Conservation (phyloP, 345 rosid genomes). For the Eucalyptus marginata region DNA sequence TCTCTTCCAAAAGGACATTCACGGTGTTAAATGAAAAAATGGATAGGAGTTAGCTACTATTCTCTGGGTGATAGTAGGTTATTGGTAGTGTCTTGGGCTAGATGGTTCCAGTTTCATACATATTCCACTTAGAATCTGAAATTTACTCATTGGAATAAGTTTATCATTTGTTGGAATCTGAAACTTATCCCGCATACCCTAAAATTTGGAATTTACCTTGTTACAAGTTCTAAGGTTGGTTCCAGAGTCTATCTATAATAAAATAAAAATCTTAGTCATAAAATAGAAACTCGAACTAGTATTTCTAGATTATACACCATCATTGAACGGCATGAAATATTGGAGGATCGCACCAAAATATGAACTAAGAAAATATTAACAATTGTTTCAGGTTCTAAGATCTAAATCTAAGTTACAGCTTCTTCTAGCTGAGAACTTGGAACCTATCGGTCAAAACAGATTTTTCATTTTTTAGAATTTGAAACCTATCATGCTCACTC, state of each 20-base stretch:
- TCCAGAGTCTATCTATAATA: accelerated
- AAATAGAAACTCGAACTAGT: too few relatives aligned
- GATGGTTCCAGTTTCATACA: accelerated
- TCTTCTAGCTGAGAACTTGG: accelerated
- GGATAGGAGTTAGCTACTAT: background rate
- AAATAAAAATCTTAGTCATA: too few relatives aligned
- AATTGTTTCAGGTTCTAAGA: accelerated
- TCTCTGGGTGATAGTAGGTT: accelerated
- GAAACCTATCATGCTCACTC: too few relatives aligned
- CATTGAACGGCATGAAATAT: accelerated
- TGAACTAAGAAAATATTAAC: too few relatives aligned
- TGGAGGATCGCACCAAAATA: too few relatives aligned
- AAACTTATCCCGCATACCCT: accelerated
- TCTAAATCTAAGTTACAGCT: accelerated
- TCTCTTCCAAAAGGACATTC: background rate
- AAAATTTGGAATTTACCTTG: accelerated
- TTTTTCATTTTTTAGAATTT: too few relatives aligned
- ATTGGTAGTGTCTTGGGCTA: accelerated
- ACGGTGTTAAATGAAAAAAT: too few relatives aligned
- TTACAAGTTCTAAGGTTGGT: accelerated
- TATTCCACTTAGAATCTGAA: accelerated
- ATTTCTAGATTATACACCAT: too few relatives aligned
- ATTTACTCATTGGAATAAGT: too few relatives aligned
- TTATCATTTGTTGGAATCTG: too few relatives aligned
- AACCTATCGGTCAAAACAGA: accelerated